Evolutionary conservation across 2,329 filamentous ascomycete genomes (phyloP), one percentile per base, ranked within the genome.

Genomic region (Beauveria sp.): DNA sequence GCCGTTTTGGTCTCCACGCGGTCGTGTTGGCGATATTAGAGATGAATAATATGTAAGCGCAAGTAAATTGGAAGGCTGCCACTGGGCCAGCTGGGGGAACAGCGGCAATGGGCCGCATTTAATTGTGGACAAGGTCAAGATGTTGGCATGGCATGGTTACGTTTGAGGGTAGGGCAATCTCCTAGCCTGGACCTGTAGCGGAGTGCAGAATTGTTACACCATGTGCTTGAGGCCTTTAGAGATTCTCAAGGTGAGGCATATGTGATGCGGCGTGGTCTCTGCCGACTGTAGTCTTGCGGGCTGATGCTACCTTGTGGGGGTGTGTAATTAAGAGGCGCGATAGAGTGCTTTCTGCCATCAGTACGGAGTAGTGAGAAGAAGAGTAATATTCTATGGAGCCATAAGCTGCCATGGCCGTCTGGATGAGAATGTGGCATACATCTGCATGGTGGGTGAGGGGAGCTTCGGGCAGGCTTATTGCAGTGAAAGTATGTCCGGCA

Each of bases 381-480:
- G 30, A 57, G 44, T 57, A 57, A 57, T 59, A 59, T 54, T 59
- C 48, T 59, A 53, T 59, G 57, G 57, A 54, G 48, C 48, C 57
- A 51, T 54, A 44, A 59, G 50, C 57, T 59, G 37, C n/a, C 24
- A 6, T 30, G 30, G 43, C 16, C 7, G 26, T 37, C 40, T 46
- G n/a, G 14, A 14, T n/a, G n/a, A 46, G 20, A 46, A 46, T 46
- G 10, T 14, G 44, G 43, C 44, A 8, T 24, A 14, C 4, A 7
- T 28, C 2, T 12, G 12, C 16, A 12, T 26, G 8, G 24, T 55
- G 34, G 22, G 43, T 41, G 44, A 50, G 20, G 44, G 40, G 24
- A 44, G 40, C 43, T 55, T 26, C 8, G 28, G 14, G 12, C 20
- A 40, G 20, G n/a, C 20, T 26, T 5, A 26, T 48, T 16, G 10